Evolutionary conservation across 305 asterid species (phyloP).

Genomic region (Ajuga reptans): DNA sequence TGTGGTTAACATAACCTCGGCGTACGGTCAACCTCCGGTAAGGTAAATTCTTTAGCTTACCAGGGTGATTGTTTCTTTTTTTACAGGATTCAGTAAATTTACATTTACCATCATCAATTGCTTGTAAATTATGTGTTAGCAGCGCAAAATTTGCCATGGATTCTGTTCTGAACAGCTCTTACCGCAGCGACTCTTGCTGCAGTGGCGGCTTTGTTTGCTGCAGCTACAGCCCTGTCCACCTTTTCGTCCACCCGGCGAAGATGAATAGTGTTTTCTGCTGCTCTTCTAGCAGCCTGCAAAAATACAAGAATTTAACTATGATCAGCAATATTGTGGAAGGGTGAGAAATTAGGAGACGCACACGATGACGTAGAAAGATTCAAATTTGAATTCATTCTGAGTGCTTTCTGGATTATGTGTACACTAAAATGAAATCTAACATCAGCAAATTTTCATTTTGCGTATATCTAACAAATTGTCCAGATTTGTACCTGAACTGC

Average conservation of each 20-base stretch:
- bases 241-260: constrained; percentile 52
- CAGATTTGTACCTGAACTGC: constrained; percentile 52
- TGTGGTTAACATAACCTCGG: constrained; percentile 25
- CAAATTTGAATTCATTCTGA: too few species aligned
- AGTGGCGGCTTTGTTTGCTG: constrained; percentile 76
- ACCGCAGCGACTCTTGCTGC: constrained; percentile 92
- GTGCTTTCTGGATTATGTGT: too few species aligned
- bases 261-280: constrained; percentile 49
- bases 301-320: background rate
- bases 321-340: background rate
- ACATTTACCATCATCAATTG: constrained; percentile 29
- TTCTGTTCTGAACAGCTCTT: constrained; percentile 67
- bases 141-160: constrained; percentile 53
- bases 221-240: constrained; percentile 59
- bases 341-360: too few species aligned
- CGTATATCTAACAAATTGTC: too few species aligned
- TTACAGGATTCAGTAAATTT: constrained; percentile 28
- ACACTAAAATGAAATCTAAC: too few species aligned
- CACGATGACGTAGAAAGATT: too few species aligned
- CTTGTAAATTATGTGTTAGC: constrained; percentile 29
- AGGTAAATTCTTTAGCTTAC: constrained; percentile 21
- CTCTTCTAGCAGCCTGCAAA: constrained; percentile 61
- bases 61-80: constrained; percentile 31
- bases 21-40: constrained; percentile 39
- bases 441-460: too few species aligned